Evolutionary conservation across 2,329 filamentous ascomycete genomes (phyloP).

Genomic region (Grosmannia clavigera): DNA sequence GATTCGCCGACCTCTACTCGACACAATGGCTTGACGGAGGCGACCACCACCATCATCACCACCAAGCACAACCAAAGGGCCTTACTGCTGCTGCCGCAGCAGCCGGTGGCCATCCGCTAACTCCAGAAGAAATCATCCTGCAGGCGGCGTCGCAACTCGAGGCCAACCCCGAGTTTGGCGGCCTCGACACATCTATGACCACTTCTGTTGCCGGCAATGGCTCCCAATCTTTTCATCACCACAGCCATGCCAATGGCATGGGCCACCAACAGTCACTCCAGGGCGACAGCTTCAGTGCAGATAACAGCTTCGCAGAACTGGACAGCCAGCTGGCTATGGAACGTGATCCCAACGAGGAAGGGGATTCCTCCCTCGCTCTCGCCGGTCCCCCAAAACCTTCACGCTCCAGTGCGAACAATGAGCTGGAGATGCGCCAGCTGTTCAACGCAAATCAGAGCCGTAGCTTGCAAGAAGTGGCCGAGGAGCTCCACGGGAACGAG

Average conservation of each 20-base stretch:
- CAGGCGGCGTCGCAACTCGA: constrained; percentile 45
- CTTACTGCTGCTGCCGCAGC: neutral
- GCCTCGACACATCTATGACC: constrained; percentile 38
- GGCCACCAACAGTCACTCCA: constrained; percentile 42
- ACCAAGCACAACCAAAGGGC: constrained; percentile 27
- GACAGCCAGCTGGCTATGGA: constrained; percentile 49
- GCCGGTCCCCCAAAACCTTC: constrained; percentile 40
- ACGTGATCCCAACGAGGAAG: constrained; percentile 46
- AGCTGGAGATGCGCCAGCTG: constrained; percentile 66
- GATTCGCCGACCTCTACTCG: constrained; percentile 32
- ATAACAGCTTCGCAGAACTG: constrained; percentile 42
- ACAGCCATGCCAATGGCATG: constrained; percentile 16
- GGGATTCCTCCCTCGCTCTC: constrained; percentile 34
- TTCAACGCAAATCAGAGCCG: constrained; percentile 58
- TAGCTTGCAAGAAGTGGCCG: constrained; percentile 57
- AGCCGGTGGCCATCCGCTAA: constrained; percentile 31
- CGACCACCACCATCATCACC: constrained; percentile 28
- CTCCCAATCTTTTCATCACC: constrained; percentile 31
- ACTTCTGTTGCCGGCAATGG: constrained; percentile 26
- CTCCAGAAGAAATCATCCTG: constrained; percentile 47
- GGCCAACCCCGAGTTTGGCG: constrained; percentile 29
- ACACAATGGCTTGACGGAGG: constrained; percentile 34
- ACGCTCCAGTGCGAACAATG: constrained; percentile 64
- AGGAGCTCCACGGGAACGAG: constrained; percentile 67
- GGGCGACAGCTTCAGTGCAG: constrained; percentile 38